Evolutionary conservation across 2,329 filamentous ascomycete species (phyloP).

Genomic region (Ophiostoma pallidulum): DNA sequence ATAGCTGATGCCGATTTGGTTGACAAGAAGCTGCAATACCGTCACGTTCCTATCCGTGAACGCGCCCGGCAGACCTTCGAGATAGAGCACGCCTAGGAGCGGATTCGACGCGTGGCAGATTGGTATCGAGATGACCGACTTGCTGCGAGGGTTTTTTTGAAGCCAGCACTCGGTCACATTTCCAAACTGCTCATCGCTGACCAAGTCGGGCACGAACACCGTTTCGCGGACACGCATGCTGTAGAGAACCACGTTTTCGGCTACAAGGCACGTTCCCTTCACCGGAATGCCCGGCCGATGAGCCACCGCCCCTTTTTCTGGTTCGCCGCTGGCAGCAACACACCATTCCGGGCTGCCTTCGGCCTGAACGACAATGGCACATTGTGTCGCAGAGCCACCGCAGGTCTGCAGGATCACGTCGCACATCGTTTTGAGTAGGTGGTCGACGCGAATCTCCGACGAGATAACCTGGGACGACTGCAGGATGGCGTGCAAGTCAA

Average conservation of each 20-base stretch:
- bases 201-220: constrained; percentile 63
- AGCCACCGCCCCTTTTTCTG: constrained; percentile 57
- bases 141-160: constrained; percentile 57
- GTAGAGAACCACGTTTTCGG: constrained; percentile 67
- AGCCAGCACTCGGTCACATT: constrained; percentile 64
- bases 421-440: constrained; percentile 70
- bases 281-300: constrained; percentile 58
- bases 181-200: constrained; percentile 67
- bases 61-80: constrained; percentile 63
- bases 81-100: constrained; percentile 64
- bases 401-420: constrained; percentile 73
- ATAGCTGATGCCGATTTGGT: constrained; percentile 67
- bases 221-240: constrained; percentile 66
- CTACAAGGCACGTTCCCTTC: constrained; percentile 57
- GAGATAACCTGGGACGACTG: constrained; percentile 73
- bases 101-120: constrained; percentile 64
- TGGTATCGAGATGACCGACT: constrained; percentile 69
- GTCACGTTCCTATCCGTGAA: constrained; percentile 67
- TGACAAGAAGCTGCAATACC: constrained; percentile 61
- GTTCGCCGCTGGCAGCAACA: constrained; percentile 63
- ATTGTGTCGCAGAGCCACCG: constrained; percentile 58
- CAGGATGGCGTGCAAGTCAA: constrained; percentile 69
- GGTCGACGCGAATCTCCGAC: constrained; percentile 65
- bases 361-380: constrained; percentile 65
- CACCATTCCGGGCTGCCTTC: constrained; percentile 56